Percentiles rank a stretch among this genome's conserved stretches.
These are phyloP conservation scores for Wakefieldia striispora DNA, from an alignment of 768 basidiomycete genomes.

Conservation along the genomic window DNA sequence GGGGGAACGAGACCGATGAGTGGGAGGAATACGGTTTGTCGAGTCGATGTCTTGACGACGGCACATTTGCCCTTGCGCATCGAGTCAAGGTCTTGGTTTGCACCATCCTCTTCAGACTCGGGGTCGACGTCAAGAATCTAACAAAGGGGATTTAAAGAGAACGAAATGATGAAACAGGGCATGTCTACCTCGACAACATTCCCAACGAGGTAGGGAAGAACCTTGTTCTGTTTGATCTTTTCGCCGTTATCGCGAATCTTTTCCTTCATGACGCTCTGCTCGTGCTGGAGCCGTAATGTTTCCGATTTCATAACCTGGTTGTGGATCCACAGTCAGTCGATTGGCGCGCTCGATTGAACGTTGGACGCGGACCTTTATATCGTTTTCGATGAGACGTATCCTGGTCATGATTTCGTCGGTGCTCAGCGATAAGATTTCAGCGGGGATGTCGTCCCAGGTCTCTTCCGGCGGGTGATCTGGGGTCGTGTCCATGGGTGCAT, in stretches of 20 bases:
- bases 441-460: slow-evolving; percentile 89
- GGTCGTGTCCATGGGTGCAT: slow-evolving; percentile 66
- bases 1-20: slow-evolving; percentile 96
- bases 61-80: slow-evolving; percentile 97
- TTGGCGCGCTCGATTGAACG: background rate
- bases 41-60: slow-evolving; percentile 97
- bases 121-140: slow-evolving; percentile 94
- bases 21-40: slow-evolving; percentile 98
- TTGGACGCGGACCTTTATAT: slow-evolving; percentile 70
- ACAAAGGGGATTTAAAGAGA: slow-evolving; percentile 3
- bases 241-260: slow-evolving; percentile 98
- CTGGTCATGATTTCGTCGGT: slow-evolving; percentile 89
- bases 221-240: slow-evolving; percentile 99
- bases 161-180: background rate
- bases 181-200: slow-evolving; percentile 88
- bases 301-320: slow-evolving; percentile 96
- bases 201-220: slow-evolving; percentile 94
- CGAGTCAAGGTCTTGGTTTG: slow-evolving; percentile 93
- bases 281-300: slow-evolving; percentile 86
- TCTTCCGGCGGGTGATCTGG: slow-evolving; percentile 72
- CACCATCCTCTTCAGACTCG: slow-evolving; percentile 91
- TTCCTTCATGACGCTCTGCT: slow-evolving; percentile 95
- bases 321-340: background rate
- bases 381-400: slow-evolving; percentile 93
- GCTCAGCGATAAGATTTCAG: slow-evolving; percentile 72